These are phyloP conservation scores for Akanthomyces muscarius DNA, from an alignment of 2,329 filamentous ascomycete genomes.

Conservation along the genomic window DNA sequence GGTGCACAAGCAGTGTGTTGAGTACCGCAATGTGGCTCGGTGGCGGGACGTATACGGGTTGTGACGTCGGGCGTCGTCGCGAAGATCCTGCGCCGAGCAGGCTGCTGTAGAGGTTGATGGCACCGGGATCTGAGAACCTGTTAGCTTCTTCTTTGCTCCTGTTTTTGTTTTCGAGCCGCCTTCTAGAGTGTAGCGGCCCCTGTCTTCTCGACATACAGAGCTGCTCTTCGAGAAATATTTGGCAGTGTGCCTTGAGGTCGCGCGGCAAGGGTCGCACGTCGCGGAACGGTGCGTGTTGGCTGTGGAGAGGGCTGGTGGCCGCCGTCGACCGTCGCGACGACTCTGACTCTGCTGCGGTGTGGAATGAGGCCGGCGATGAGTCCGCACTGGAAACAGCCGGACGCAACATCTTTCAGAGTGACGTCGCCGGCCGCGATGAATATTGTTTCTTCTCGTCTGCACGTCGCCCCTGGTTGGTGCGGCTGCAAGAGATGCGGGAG, in stretches of 20 bases:
- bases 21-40: conserved; percentile 71
- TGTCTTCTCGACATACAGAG: conserved; percentile 48
- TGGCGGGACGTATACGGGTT: conserved; percentile 61
- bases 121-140: conserved; percentile 31
- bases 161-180: conserved; percentile 5
- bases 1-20: conserved; percentile 79
- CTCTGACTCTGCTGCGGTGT: conserved; percentile 31
- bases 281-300: conserved; percentile 42
- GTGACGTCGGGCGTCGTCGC: conserved; percentile 24
- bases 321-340: conserved; percentile 29
- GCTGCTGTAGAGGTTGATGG: conserved; percentile 61
- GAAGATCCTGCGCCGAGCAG: conserved; percentile 53
- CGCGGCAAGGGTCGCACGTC: conserved; percentile 54
- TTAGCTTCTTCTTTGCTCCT: background rate
- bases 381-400: conserved; percentile 21
- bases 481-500: background rate
- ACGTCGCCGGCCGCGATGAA: background rate
- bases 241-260: conserved; percentile 62
- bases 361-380: conserved; percentile 34
- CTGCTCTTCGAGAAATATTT: conserved; percentile 71
- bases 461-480: conserved; percentile 3
- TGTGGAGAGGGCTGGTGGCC: conserved; percentile 33
- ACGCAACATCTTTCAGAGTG: background rate
- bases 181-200: background rate
- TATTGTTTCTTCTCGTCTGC: background rate